Evolutionary conservation across 1,284 basidiomycete species (phyloP).

Genomic region (Pseudozyma tsukubaensis): DNA sequence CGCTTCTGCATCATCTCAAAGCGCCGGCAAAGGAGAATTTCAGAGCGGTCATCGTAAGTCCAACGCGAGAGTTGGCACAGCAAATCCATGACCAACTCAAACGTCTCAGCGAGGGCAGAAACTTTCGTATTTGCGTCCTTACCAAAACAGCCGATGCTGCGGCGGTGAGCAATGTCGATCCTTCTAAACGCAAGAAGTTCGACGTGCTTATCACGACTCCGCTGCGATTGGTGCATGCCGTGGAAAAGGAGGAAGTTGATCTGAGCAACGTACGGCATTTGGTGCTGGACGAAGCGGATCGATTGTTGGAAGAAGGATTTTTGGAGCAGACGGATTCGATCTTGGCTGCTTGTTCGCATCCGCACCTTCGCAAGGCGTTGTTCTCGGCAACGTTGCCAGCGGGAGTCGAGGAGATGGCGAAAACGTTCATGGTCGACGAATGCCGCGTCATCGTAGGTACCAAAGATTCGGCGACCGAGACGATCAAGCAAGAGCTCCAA

Average conservation of each 20-base stretch:
- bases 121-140: conserved; percentile 59
- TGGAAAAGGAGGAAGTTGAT: conserved; percentile 61
- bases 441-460: conserved; percentile 61
- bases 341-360: conserved; percentile 81
- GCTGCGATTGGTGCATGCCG: conserved; percentile 62
- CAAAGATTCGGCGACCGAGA: conserved; percentile 82
- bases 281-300: conserved; percentile 66
- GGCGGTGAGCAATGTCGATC: conserved; percentile 25
- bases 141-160: conserved; percentile 49
- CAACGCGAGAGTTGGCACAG: conserved; percentile 64
- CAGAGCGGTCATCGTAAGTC: conserved; percentile 63
- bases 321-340: conserved; percentile 89
- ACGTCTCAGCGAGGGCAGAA: conserved; percentile 39
- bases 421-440: conserved; percentile 76
- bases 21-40: conserved; percentile 45
- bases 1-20: conserved; percentile 59
- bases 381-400: conserved; percentile 95
- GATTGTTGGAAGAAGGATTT: conserved; percentile 86
- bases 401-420: conserved; percentile 85
- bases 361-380: conserved; percentile 83
- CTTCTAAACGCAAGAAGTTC: conserved; percentile 47
- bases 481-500: conserved; percentile 85
- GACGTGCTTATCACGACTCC: conserved; percentile 67
- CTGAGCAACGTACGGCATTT: conserved; percentile 56
- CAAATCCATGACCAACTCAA: conserved; percentile 65